Percentiles rank a stretch among this genome's conserved stretches.
phyloP scores from a whole-genome alignment of 805 yeast genomes.

The Starmerella stellata region DNA sequence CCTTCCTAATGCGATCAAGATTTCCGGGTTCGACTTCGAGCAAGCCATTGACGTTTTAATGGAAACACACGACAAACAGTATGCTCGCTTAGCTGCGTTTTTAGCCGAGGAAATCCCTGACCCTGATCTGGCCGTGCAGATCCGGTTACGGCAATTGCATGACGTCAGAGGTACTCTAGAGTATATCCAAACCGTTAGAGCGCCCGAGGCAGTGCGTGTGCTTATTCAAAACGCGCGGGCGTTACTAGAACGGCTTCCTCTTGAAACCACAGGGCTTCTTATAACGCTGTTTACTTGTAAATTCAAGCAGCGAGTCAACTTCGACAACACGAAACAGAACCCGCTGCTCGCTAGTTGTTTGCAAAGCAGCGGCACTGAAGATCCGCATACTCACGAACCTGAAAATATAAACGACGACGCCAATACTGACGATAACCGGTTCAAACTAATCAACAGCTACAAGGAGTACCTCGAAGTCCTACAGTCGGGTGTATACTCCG shows the following conservation, averaged over 20 bases:
- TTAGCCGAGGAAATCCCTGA: constrained; percentile 56
- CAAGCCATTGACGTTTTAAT: constrained; percentile 37
- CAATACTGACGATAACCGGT: constrained; percentile 13
- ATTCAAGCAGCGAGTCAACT: constrained; percentile 31
- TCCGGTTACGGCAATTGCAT: constrained; percentile 46
- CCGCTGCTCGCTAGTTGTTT: neutral
- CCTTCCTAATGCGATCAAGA: constrained; percentile 28
- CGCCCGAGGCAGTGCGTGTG: constrained; percentile 61
- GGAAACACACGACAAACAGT: constrained; percentile 50
- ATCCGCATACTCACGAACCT: neutral
- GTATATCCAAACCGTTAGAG: constrained; percentile 48
- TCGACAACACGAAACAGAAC: neutral
- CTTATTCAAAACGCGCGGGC: constrained; percentile 47
- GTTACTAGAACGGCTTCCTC: constrained; percentile 50
- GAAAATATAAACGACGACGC: constrained; percentile 5
- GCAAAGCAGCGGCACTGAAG: too few relatives aligned
- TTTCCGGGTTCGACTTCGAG: constrained; percentile 41
- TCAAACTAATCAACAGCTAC: constrained; percentile 31
- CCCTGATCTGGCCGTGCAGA: constrained; percentile 57
- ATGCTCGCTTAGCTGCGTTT: constrained; percentile 44
- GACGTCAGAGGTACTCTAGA: constrained; percentile 42
- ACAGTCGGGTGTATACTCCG: constrained; percentile 15
- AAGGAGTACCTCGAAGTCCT: constrained; percentile 41
- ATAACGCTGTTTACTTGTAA: constrained; percentile 81
- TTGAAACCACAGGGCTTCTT: constrained; percentile 62